phyloP scores from a whole-genome alignment of 768 basidiomycete genomes.

The Mycena haematopus region DNA sequence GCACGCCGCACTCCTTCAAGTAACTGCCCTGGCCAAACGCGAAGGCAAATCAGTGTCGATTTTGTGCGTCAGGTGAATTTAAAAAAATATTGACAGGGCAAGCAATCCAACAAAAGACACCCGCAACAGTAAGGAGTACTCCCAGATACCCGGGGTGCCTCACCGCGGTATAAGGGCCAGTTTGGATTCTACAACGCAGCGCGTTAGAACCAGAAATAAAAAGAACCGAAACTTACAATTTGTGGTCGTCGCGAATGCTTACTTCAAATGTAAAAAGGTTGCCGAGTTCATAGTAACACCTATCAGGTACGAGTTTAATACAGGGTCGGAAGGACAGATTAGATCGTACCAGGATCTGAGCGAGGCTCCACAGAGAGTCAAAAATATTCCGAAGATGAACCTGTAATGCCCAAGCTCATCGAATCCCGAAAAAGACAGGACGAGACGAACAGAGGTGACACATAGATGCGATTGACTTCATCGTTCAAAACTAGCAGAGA shows the following conservation, averaged over 20 bases:
- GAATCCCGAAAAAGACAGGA: not conserved
- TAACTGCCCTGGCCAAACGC: conserved; percentile 50
- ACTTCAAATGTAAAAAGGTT: conserved; percentile 59
- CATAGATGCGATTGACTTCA: conserved; percentile 35
- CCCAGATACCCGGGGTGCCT: conserved; percentile 61
- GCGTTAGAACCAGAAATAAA: too few species aligned
- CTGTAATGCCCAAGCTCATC: conserved; percentile 15
- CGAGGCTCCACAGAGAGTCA: conserved; percentile 42
- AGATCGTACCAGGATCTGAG: conserved; percentile 30
- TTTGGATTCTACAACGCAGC: conserved; percentile 37
- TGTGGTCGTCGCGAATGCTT: conserved; percentile 53
- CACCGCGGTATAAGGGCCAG: conserved; percentile 54
- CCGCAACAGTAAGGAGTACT: conserved; percentile 43
- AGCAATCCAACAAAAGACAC: conserved; percentile 44
- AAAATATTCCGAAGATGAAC: conserved; percentile 44
- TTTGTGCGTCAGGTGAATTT: not conserved
- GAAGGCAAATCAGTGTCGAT: not conserved
- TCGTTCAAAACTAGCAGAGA: conserved; percentile 35
- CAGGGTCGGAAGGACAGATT: not conserved
- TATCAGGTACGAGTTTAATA: not conserved
- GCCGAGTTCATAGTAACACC: conserved; percentile 51
- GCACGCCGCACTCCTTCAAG: conserved; percentile 49
- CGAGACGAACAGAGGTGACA: conserved; percentile 37
- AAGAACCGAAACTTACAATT: conserved; percentile 31
- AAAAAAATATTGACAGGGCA: conserved; percentile 38